These are phyloP conservation scores for Apiosordaria backusii DNA, from an alignment of 495 filamentous ascomycete species.

Conservation along the genomic window DNA sequence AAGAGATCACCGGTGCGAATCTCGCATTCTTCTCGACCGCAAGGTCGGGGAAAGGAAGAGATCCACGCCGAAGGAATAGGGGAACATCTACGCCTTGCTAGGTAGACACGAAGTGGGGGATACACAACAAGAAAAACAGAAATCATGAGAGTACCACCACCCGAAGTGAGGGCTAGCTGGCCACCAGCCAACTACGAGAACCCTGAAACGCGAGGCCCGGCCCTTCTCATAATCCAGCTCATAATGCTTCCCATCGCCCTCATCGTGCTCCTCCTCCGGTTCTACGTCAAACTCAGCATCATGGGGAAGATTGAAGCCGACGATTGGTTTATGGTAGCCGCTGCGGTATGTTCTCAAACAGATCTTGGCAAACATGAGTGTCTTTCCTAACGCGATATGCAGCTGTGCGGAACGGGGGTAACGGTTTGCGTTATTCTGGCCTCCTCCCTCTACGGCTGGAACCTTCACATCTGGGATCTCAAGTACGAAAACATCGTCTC, in stretches of 20 bases:
- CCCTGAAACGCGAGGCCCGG: slow-evolving; percentile 48
- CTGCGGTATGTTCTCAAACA: slow-evolving; percentile 16
- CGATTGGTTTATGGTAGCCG: slow-evolving; percentile 32
- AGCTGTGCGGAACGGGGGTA: slow-evolving; percentile 26
- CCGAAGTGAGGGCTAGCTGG: slow-evolving; percentile 46
- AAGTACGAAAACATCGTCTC: slow-evolving; percentile 7
- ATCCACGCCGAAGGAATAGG: background rate
- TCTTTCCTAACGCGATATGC: background rate
- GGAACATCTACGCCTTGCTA: background rate
- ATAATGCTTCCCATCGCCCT: slow-evolving; percentile 20
- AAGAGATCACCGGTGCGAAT: background rate
- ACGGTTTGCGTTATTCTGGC: slow-evolving; percentile 29
- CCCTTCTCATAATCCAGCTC: slow-evolving; percentile 26
- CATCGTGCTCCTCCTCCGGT: slow-evolving; percentile 21
- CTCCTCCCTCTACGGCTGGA: slow-evolving; percentile 25
- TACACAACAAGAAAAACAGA: background rate
- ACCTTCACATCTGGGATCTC: slow-evolving; percentile 30
- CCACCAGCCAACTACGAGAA: slow-evolving; percentile 54
- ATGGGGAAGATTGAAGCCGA: slow-evolving; percentile 23
- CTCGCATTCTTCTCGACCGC: slow-evolving; percentile 7
- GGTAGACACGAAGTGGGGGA: background rate
- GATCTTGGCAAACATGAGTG: background rate
- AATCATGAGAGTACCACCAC: slow-evolving; percentile 47
- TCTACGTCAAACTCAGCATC: slow-evolving; percentile 23
- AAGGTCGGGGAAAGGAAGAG: slow-evolving; percentile 1